Evolutionary conservation across 108 stramenopile genomes (phyloP), one percentile per base, ranked within the genome.

Genomic region (Seminavis robusta): DNA sequence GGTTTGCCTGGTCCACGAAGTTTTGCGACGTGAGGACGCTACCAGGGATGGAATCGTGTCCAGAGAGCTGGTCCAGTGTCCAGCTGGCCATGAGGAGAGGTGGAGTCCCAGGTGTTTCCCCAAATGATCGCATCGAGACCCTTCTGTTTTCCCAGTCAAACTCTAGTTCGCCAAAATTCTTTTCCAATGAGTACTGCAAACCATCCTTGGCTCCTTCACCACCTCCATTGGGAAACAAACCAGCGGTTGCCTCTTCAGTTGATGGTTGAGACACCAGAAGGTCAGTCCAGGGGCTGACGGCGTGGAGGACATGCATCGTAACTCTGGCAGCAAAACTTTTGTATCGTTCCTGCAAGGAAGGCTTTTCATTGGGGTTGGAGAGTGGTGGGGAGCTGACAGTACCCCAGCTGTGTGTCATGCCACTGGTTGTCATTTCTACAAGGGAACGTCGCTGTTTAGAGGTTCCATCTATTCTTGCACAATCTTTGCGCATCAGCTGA

Each of bases 321-420:
- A 28, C 1, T 30, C 45, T 64, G 7, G 49, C 59, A 13, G 55
- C 50, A 61, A 72, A 60, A 20, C 42, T 33, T 28, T 72, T 49
- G 43, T 4, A 45, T 7, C 17, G 42, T 10, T 19, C 33, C 23
- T 20, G n/a, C 31, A 34, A 10, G 13, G 27, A 23, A 15, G 28
- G 21, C 21, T 0, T 3, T 1, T 27, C 32, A 27, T 47, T 24
- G 34, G 53, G 3, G 30, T 32, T 36, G 19, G n/a, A 9, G 6
- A 60, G 2, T 11, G 40, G 40, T 4, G 24, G 54, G 8, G 39
- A 37, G 10, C 59, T 17, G 4, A 59, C 4, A 6, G 39, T 73
- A 15, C 75, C 65, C 83, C 80, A 85, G 0, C 74, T 70, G 44
- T 89, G 83, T 0, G 79, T 80, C 81, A 90, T 69, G 28, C 88